phyloP scores from a whole-genome alignment of 1,284 basidiomycete genomes.

The Cutaneotrichosporon cyanovorans region DNA sequence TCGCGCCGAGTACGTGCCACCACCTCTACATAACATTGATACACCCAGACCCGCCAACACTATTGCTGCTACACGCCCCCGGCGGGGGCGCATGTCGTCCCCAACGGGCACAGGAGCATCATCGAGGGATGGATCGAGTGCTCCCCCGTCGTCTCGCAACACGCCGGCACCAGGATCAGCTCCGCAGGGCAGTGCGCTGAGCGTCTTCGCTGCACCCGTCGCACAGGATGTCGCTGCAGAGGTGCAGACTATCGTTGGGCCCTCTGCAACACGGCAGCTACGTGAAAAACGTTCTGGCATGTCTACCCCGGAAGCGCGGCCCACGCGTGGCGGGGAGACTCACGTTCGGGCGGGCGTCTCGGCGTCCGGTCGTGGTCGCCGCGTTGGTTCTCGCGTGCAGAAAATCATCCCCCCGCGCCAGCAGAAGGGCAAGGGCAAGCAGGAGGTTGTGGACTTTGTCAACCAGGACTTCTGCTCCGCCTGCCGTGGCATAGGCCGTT shows the following conservation, averaged over 20 bases:
- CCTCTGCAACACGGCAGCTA: constrained; percentile 1
- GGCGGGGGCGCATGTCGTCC: constrained; percentile 8
- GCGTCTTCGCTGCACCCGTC: constrained; percentile 27
- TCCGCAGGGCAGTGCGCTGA: constrained; percentile 16
- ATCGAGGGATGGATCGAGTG: constrained; percentile 13
- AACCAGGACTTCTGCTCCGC: constrained; percentile 95
- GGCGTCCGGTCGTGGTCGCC: constrained; percentile 36
- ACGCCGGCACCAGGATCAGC: constrained; percentile 3
- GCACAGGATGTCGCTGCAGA: constrained; percentile 16
- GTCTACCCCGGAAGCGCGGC: constrained; percentile 6
- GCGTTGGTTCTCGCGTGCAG: constrained; percentile 23
- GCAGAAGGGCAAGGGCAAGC: constrained; percentile 28
- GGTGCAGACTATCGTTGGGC: constrained; percentile 16
- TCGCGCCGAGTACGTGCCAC: constrained; percentile 13
- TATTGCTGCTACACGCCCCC: constrained; percentile 8
- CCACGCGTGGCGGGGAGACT: constrained; percentile 18
- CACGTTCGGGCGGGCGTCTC: constrained; percentile 31
- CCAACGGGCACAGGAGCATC: constrained; percentile 4
- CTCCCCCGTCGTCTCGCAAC: constrained; percentile 11
- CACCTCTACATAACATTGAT: not conserved
- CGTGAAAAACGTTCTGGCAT: constrained; percentile 1
- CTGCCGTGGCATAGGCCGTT: constrained; percentile 64
- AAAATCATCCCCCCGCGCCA: constrained; percentile 13
- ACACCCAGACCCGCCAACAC: not conserved
- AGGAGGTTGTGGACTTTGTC: constrained; percentile 23